Evolutionary conservation across 2,329 filamentous ascomycete species (phyloP).

Genomic region (Albifimbria verrucaria): DNA sequence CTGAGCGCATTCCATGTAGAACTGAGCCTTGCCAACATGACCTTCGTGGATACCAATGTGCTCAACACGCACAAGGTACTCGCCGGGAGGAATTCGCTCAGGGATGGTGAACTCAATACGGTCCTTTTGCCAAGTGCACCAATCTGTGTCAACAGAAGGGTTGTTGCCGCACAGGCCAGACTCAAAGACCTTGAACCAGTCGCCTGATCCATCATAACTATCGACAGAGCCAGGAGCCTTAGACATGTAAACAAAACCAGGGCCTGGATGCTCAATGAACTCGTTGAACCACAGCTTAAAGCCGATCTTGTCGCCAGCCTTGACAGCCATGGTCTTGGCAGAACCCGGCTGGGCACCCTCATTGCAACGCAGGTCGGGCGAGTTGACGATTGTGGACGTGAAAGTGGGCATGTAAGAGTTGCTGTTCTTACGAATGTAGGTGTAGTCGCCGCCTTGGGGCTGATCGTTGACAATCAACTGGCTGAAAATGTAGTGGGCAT

Average conservation of each 20-base stretch:
- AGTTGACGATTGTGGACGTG: slow-evolving; percentile 8
- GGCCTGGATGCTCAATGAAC: slow-evolving; percentile 14
- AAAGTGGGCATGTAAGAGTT: slow-evolving; percentile 14
- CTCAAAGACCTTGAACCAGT: slow-evolving; percentile 29
- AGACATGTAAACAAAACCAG: slow-evolving; percentile 13
- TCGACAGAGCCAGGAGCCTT: slow-evolving; percentile 12
- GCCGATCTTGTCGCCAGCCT: slow-evolving; percentile 11
- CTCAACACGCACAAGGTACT: slow-evolving; percentile 3
- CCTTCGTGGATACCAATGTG: slow-evolving; percentile 42
- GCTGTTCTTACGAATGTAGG: slow-evolving; percentile 13
- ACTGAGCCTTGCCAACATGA: slow-evolving; percentile 21
- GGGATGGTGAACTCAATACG: slow-evolving; percentile 27
- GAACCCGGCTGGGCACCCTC: background rate
- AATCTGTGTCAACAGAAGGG: slow-evolving; percentile 4
- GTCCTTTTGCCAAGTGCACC: slow-evolving; percentile 15
- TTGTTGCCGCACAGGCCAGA: slow-evolving; percentile 18
- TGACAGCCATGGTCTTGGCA: slow-evolving; percentile 9
- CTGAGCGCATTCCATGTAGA: slow-evolving; percentile 42
- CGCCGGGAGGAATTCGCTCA: background rate
- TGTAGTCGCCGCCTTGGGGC: slow-evolving; percentile 14
- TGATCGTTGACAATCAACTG: slow-evolving; percentile 16
- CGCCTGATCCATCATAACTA: slow-evolving; percentile 19
- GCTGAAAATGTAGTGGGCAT: slow-evolving; percentile 21
- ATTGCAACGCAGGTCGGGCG: slow-evolving; percentile 11
- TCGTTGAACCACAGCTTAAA: slow-evolving; percentile 10